Percentiles rank a stretch among this genome's conserved stretches.
phyloP scores from a whole-genome alignment of 768 basidiomycete species.

The Mycena galericulata region DNA sequence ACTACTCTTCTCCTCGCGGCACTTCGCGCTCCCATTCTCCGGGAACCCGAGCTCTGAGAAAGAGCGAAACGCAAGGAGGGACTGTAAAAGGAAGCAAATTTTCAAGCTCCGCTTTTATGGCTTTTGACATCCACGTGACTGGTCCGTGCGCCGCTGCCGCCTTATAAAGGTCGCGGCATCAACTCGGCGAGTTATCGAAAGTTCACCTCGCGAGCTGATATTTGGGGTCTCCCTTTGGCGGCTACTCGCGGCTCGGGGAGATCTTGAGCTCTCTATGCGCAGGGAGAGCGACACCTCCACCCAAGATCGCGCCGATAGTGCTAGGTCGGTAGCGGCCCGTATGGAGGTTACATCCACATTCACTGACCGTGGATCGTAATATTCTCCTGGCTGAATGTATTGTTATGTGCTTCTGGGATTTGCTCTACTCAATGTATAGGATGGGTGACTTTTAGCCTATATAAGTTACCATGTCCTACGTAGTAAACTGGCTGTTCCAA shows the following conservation, averaged over 20 bases:
- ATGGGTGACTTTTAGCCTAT: too few relatives aligned
- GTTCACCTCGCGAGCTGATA: slow-evolving; percentile 80
- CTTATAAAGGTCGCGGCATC: slow-evolving; percentile 24
- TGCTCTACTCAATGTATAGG: too few relatives aligned
- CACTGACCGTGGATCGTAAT: too few relatives aligned
- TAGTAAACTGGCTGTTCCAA: too few relatives aligned
- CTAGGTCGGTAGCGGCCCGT: slow-evolving; percentile 73
- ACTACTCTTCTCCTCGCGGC: slow-evolving; percentile 62
- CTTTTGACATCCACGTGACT: slow-evolving; percentile 20
- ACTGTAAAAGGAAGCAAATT: slow-evolving; percentile 36
- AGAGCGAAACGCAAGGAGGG: slow-evolving; percentile 44
- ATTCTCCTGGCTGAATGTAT: too few relatives aligned
- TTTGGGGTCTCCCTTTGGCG: slow-evolving; percentile 66
- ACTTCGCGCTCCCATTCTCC: slow-evolving; percentile 33
- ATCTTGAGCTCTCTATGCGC: slow-evolving; percentile 66
- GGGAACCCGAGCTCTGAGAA: slow-evolving; percentile 31
- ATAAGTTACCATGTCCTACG: too few relatives aligned
- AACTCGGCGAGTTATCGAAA: slow-evolving; percentile 60
- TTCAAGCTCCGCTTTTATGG: slow-evolving; percentile 41
- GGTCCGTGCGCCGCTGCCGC: slow-evolving; percentile 66
- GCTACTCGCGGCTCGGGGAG: slow-evolving; percentile 46
- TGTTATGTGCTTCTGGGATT: too few relatives aligned
- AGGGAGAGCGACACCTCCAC: slow-evolving; percentile 74
- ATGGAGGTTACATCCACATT: slow-evolving; percentile 61
- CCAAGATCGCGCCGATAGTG: slow-evolving; percentile 73